phyloP scores from a whole-genome alignment of 129 eudicot species.

The Silybum marianum region DNA sequence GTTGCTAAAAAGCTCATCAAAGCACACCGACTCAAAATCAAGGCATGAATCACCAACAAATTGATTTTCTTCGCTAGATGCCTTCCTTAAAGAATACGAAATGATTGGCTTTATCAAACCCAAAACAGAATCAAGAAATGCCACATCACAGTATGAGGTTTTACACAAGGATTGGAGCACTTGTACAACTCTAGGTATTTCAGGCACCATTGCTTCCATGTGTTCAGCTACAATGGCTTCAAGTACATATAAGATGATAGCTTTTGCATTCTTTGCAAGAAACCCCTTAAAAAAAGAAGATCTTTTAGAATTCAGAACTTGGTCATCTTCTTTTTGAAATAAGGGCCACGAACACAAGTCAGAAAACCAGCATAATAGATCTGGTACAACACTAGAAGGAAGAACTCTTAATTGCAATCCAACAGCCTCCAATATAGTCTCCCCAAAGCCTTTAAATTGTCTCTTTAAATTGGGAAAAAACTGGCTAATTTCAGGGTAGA shows the following conservation, averaged over 20 bases:
- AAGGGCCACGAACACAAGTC: constrained; percentile 87
- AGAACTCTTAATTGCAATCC: constrained; percentile 82
- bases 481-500: constrained; percentile 68
- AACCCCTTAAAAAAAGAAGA: constrained; percentile 57
- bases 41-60: constrained; percentile 48
- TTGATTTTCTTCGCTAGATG: constrained; percentile 51
- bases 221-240: constrained; percentile 86
- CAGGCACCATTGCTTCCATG: constrained; percentile 95
- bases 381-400: constrained; percentile 74
- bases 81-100: constrained; percentile 71
- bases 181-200: constrained; percentile 79
- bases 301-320: constrained; percentile 25
- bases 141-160: constrained; percentile 75
- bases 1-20: constrained; percentile 67
- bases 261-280: constrained; percentile 81
- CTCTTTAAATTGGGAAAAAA: constrained; percentile 71
- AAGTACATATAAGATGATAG: constrained; percentile 67
- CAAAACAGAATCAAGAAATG: constrained; percentile 70
- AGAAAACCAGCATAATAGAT: constrained; percentile 85
- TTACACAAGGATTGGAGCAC: constrained; percentile 67
- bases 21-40: constrained; percentile 84
- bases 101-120: constrained; percentile 74
- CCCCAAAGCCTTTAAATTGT: constrained; percentile 77
- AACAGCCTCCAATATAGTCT: constrained; percentile 79
- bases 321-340: constrained; percentile 38